Conservation (phyloP, 2,329 filamentous ascomycete genomes). For the Tolypocladium ovalisporum region DNA sequence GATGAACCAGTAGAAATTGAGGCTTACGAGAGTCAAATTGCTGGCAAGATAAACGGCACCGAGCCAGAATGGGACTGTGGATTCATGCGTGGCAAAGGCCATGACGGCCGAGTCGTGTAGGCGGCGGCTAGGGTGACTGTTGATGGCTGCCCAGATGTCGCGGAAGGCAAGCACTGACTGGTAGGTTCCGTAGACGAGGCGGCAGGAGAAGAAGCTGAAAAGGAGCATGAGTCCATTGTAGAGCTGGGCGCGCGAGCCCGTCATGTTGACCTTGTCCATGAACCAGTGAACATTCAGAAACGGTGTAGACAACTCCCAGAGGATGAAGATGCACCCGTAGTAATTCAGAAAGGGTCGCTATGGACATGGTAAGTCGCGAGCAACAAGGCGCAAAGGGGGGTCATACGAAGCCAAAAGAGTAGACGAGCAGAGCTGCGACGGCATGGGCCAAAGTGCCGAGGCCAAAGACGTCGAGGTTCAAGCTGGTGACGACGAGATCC, state of each 20-base stretch:
- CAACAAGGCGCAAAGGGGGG: not conserved
- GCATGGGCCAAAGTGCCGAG: conserved; percentile 70
- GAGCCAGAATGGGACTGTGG: conserved; percentile 58
- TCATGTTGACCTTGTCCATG: conserved; percentile 76
- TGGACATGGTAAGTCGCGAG: not conserved
- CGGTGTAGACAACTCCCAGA: conserved; percentile 77
- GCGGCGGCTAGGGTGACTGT: conserved; percentile 24
- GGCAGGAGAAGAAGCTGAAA: conserved; percentile 63
- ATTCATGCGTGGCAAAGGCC: conserved; percentile 35
- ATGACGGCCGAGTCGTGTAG: conserved; percentile 15
- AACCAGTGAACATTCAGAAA: conserved; percentile 91
- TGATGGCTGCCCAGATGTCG: conserved; percentile 51
- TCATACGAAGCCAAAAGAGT: conserved; percentile 68
- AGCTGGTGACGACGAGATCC: conserved; percentile 62
- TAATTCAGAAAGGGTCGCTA: conserved; percentile 78
- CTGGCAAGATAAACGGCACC: conserved; percentile 54
- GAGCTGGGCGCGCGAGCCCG: conserved; percentile 61
- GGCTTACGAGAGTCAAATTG: conserved; percentile 60
- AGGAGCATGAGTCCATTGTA: conserved; percentile 69
- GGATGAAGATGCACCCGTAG: conserved; percentile 70
- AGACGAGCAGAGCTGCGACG: conserved; percentile 61
- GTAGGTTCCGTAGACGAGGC: conserved; percentile 68
- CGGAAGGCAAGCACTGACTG: conserved; percentile 58
- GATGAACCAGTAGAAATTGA: conserved; percentile 80
- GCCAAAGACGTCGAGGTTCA: conserved; percentile 62